Evolutionary conservation across 2,329 filamentous ascomycete genomes (phyloP).

Genomic region (Stylonectria norvegica): DNA sequence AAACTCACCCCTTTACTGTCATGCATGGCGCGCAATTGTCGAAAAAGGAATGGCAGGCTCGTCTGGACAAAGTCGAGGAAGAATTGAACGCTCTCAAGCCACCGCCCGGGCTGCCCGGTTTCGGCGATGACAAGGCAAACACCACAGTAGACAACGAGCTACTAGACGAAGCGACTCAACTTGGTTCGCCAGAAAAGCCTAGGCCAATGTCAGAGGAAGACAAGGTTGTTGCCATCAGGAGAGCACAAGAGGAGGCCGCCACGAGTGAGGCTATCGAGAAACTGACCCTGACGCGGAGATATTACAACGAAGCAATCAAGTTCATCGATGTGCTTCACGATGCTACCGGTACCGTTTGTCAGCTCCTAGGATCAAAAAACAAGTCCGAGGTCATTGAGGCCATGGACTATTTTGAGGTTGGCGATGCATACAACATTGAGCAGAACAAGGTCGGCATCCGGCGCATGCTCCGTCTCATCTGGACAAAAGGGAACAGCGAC

Average conservation of each 20-base stretch:
- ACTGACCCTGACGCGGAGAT: slow-evolving; percentile 81
- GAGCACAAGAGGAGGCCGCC: slow-evolving; percentile 80
- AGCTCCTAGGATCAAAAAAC: slow-evolving; percentile 89
- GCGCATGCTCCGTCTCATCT: slow-evolving; percentile 93
- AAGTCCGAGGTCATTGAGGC: slow-evolving; percentile 98
- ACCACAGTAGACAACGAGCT: slow-evolving; percentile 71
- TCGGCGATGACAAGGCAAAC: slow-evolving; percentile 62
- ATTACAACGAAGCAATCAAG: slow-evolving; percentile 87
- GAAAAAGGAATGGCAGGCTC: slow-evolving; percentile 78
- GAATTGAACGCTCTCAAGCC: slow-evolving; percentile 80
- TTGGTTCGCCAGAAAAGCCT: slow-evolving; percentile 67
- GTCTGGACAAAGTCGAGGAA: slow-evolving; percentile 76
- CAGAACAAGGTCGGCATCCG: slow-evolving; percentile 89
- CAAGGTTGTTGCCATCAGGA: slow-evolving; percentile 68
- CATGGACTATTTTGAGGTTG: slow-evolving; percentile 96
- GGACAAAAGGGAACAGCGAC: slow-evolving; percentile 99
- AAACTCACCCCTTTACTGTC: slow-evolving; percentile 89
- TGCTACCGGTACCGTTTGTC: slow-evolving; percentile 75
- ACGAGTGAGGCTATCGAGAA: slow-evolving; percentile 86
- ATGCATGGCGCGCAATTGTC: slow-evolving; percentile 87
- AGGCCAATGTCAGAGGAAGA: slow-evolving; percentile 74
- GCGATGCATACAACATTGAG: slow-evolving; percentile 94
- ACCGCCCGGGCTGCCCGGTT: slow-evolving; percentile 63
- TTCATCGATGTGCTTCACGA: slow-evolving; percentile 91
- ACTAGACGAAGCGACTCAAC: slow-evolving; percentile 82